Evolutionary conservation across 441 rosid genomes (phyloP).

Genomic region (Adansonia gregorii): DNA sequence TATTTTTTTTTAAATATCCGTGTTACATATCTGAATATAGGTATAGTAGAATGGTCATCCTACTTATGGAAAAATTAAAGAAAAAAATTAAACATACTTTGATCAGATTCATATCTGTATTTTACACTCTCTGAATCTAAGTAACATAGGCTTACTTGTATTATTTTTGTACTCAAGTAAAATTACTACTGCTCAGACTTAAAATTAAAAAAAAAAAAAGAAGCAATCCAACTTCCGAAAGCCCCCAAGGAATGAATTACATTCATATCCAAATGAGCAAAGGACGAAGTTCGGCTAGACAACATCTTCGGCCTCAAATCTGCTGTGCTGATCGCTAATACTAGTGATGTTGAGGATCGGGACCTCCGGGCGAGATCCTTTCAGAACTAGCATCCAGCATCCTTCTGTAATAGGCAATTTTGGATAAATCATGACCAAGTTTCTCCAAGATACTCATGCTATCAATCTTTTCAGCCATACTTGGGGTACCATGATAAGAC

Average conservation of each 20-base stretch:
- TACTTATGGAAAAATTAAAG: too few relatives aligned
- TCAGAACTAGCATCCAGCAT: constrained; percentile 19
- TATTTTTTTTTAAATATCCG: too few relatives aligned
- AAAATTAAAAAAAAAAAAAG: too few relatives aligned
- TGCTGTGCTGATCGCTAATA: neutral
- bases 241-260: neutral
- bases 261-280: neutral
- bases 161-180: neutral
- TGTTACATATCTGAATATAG: too few relatives aligned
- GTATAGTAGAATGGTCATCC: too few relatives aligned
- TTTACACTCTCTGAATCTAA: too few relatives aligned
- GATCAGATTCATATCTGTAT: too few relatives aligned
- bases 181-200: neutral
- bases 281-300: neutral
- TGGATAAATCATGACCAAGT: constrained; percentile 32
- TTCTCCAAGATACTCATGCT: constrained; percentile 18
- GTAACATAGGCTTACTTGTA: too few relatives aligned
- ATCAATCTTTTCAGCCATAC: constrained; percentile 5
- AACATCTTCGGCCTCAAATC: neutral
- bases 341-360: constrained; percentile 49
- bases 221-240: neutral
- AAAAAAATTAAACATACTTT: too few relatives aligned
- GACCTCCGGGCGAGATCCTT: constrained; percentile 49
- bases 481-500: constrained; percentile 11
- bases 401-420: constrained; percentile 28